Conservation (phyloP, 768 basidiomycete species). For the Amanita molliuscula region DNA sequence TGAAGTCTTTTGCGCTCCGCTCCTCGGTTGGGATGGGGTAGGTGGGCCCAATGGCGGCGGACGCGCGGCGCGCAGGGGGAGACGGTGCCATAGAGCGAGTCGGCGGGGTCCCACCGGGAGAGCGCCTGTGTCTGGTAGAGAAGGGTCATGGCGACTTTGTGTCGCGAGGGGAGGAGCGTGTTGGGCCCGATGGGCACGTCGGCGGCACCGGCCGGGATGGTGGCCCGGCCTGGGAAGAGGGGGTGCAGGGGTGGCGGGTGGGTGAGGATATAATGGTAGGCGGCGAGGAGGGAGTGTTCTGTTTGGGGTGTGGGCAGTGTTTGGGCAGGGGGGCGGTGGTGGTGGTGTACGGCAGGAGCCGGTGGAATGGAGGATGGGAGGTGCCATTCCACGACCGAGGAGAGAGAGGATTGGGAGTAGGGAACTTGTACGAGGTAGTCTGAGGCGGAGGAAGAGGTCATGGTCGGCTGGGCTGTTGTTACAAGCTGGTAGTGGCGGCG, state of each 20-base stretch:
- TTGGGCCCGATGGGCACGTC: slow-evolving; percentile 5
- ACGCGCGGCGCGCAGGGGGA: slow-evolving; percentile 52
- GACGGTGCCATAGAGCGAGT: slow-evolving; percentile 52
- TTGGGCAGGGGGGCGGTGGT: slow-evolving; percentile 15
- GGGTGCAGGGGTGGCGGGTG: slow-evolving; percentile 46
- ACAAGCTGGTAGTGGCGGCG: not conserved
- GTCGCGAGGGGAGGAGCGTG: slow-evolving; percentile 23
- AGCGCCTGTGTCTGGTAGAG: slow-evolving; percentile 44
- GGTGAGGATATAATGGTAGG: slow-evolving; percentile 71
- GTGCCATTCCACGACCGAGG: slow-evolving; percentile 59
- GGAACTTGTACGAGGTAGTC: slow-evolving; percentile 67
- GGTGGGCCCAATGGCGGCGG: slow-evolving; percentile 53
- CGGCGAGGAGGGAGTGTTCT: slow-evolving; percentile 54
- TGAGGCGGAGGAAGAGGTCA: slow-evolving; percentile 44
- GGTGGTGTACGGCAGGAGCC: slow-evolving; percentile 29
- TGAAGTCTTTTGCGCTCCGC: slow-evolving; percentile 34
- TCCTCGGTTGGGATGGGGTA: slow-evolving; percentile 43
- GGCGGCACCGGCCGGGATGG: slow-evolving; percentile 11
- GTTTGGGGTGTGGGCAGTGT: slow-evolving; percentile 38
- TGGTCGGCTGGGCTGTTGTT: slow-evolving; percentile 17
- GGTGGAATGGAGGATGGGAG: slow-evolving; percentile 35
- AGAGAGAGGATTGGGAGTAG: slow-evolving; percentile 64
- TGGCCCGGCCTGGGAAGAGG: slow-evolving; percentile 37
- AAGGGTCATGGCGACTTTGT: slow-evolving; percentile 69
- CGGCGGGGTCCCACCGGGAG: slow-evolving; percentile 59